phyloP scores from a whole-genome alignment of 2,329 filamentous ascomycete species.

The Sclerotinia nivalis region DNA sequence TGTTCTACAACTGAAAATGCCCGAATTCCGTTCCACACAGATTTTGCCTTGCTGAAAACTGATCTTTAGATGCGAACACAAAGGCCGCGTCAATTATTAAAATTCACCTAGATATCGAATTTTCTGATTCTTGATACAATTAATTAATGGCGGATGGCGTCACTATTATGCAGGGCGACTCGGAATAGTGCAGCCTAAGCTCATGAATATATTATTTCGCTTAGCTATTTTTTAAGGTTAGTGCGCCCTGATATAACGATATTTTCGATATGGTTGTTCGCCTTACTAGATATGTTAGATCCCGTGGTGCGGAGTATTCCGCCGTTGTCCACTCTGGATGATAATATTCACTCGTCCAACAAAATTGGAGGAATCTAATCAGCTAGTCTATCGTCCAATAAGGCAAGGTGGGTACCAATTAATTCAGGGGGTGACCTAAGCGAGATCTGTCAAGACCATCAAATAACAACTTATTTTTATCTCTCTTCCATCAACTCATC shows the following conservation, averaged over 20 bases:
- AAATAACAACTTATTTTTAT: background rate
- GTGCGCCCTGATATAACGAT: background rate
- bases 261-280: background rate
- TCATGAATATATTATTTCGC: background rate
- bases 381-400: background rate
- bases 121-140: background rate
- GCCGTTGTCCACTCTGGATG: too few species aligned
- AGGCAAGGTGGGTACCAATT: background rate
- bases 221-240: background rate
- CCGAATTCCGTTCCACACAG: background rate
- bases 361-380: background rate
- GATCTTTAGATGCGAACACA: background rate
- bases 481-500: background rate
- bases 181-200: background rate
- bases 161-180: background rate
- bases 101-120: background rate
- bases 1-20: background rate
- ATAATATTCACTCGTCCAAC: too few species aligned
- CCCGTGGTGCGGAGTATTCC: too few species aligned
- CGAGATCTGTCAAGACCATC: background rate
- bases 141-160: background rate
- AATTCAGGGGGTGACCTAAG: conserved; percentile 2
- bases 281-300: background rate
- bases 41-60: background rate
- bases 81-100: background rate